Percentiles rank a stretch among this genome's conserved stretches.
These are phyloP conservation scores for Trichoderma cornu-damae DNA, from an alignment of 2,329 filamentous ascomycete species.

Conservation along the genomic window DNA sequence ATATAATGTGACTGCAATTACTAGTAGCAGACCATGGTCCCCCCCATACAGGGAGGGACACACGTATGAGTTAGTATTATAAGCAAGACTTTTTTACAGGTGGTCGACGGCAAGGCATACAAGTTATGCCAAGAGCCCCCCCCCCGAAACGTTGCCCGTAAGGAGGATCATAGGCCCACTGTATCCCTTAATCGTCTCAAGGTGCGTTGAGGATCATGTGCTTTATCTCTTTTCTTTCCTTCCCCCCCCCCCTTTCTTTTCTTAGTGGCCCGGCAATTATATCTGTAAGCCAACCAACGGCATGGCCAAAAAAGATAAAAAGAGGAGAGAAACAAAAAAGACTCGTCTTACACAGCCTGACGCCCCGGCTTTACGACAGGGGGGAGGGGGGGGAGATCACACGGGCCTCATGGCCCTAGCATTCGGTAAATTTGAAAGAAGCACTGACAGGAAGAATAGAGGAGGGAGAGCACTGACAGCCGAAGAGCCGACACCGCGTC, in stretches of 20 bases:
- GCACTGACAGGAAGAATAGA: slow-evolving; percentile 8
- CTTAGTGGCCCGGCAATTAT: neutral
- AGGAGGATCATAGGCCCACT: neutral
- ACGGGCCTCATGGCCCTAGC: slow-evolving; percentile 13
- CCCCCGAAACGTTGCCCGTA: slow-evolving; percentile 1
- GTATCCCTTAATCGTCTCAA: slow-evolving; percentile 11
- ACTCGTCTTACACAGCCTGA: slow-evolving; percentile 3
- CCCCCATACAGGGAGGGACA: neutral
- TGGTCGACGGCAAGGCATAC: slow-evolving; percentile 3
- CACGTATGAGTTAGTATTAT: too few relatives aligned
- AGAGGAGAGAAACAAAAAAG: neutral
- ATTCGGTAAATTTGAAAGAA: slow-evolving; percentile 10
- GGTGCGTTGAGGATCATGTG: neutral
- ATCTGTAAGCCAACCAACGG: neutral
- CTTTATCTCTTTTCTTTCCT: neutral
- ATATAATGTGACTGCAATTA: neutral
- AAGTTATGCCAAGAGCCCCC: slow-evolving; percentile 4
- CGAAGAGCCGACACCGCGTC: neutral
- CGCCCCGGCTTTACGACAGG: neutral
- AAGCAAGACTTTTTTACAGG: neutral
- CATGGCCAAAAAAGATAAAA: neutral
- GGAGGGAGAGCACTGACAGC: neutral
- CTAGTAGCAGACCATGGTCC: neutral
- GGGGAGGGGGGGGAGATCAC: neutral
- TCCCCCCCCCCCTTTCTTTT: too few relatives aligned